Percentiles rank a stretch among this genome's conserved stretches.
These are phyloP conservation scores for Nakazawaea wyomingensis DNA, from an alignment of 805 yeast species.

Conservation along the genomic window DNA sequence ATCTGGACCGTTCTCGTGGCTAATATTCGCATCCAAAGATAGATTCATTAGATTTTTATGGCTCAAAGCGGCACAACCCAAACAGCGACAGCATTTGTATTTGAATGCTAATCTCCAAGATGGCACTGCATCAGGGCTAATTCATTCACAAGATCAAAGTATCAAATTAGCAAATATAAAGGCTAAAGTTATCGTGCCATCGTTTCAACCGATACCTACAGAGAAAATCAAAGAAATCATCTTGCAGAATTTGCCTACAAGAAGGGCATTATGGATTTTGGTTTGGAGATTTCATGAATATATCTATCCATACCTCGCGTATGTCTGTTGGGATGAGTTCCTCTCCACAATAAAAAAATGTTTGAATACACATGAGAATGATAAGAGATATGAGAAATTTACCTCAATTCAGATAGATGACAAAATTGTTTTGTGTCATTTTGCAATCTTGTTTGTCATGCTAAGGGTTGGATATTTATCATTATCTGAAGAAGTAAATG, in stretches of 20 bases:
- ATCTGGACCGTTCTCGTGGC: slow-evolving; percentile 12
- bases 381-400: slow-evolving; percentile 27
- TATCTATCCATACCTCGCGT: slow-evolving; percentile 45
- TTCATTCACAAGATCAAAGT: background rate
- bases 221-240: slow-evolving; percentile 8
- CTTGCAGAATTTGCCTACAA: slow-evolving; percentile 37
- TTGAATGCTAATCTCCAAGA: background rate
- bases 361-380: slow-evolving; percentile 28
- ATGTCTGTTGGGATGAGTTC: slow-evolving; percentile 33
- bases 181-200: slow-evolving; percentile 2
- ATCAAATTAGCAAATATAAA: background rate
- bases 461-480: slow-evolving; percentile 40
- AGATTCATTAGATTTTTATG: slow-evolving; percentile 8
- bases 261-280: slow-evolving; percentile 39
- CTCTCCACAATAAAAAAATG: slow-evolving; percentile 25
- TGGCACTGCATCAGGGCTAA: background rate
- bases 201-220: slow-evolving; percentile 6
- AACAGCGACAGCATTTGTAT: slow-evolving; percentile 10
- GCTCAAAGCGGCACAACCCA: slow-evolving; percentile 7
- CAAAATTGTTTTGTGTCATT: slow-evolving; percentile 41
- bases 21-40: slow-evolving; percentile 10
- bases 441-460: slow-evolving; percentile 40
- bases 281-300: slow-evolving; percentile 37
- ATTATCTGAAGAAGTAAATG: slow-evolving; percentile 26
- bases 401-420: slow-evolving; percentile 29